Evolutionary conservation across 257 asterid species (phyloP).

Genomic region (Paulownia fortunei): DNA sequence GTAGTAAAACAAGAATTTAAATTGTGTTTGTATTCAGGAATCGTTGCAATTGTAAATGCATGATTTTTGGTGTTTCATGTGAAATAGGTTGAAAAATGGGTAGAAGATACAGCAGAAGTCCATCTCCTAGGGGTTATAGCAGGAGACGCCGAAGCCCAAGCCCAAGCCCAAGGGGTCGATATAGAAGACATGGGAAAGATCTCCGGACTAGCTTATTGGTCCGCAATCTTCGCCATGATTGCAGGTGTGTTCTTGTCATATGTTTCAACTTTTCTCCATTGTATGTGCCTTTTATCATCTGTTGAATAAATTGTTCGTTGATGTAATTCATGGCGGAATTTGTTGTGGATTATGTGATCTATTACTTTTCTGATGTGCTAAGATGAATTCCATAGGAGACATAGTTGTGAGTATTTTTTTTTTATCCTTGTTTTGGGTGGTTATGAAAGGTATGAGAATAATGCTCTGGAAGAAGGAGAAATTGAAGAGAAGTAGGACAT

Average conservation of each 20-base stretch:
- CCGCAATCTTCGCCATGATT: slow-evolving; percentile 75
- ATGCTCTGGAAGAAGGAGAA: not conserved
- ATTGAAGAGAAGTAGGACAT: not conserved
- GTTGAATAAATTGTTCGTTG: not conserved
- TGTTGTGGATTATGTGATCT: not conserved
- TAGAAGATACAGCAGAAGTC: slow-evolving; percentile 74
- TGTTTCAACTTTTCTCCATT: not conserved
- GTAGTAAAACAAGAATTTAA: not conserved
- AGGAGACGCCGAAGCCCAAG: slow-evolving; percentile 64
- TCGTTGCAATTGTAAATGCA: not conserved
- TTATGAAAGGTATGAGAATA: not conserved
- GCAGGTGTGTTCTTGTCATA: slow-evolving; percentile 48
- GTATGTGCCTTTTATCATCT: not conserved
- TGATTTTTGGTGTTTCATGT: not conserved
- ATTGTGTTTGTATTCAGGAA: not conserved
- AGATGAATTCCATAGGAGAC: not conserved
- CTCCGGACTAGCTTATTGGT: slow-evolving; percentile 80
- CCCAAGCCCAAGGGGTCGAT: slow-evolving; percentile 59
- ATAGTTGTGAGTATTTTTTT: not conserved
- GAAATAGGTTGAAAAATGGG: slow-evolving; percentile 48
- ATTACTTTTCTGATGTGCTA: not conserved
- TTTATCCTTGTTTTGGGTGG: not conserved
- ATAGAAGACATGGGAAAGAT: slow-evolving; percentile 53
- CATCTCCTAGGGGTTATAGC: slow-evolving; percentile 63
- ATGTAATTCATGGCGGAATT: not conserved